Evolutionary conservation across 768 basidiomycete species (phyloP).

Genomic region (Kwoniella europaea): DNA sequence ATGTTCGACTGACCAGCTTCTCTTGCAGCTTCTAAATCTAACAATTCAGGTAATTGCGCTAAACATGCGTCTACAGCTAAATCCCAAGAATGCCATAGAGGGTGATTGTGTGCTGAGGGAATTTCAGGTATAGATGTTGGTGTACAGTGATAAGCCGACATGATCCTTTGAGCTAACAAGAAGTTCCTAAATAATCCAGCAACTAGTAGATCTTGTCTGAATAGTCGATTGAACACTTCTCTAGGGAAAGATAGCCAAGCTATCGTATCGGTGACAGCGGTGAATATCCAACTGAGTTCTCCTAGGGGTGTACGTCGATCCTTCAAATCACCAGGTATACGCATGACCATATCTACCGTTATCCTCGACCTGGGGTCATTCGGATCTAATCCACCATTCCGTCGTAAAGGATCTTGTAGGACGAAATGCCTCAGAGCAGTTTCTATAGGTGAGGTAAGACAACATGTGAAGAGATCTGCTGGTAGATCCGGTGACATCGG

Average conservation of each 20-base stretch:
- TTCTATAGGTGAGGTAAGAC: slow-evolving; percentile 96
- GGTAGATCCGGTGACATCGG: slow-evolving; percentile 96
- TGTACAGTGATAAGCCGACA: slow-evolving; percentile 97
- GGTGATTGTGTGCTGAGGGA: slow-evolving; percentile 94
- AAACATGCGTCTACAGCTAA: slow-evolving; percentile 92
- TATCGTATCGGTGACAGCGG: slow-evolving; percentile 97
- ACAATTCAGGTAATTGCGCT: slow-evolving; percentile 84
- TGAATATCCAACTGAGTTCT: slow-evolving; percentile 99
- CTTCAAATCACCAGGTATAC: slow-evolving; percentile 94
- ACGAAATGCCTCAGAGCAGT: slow-evolving; percentile 89
- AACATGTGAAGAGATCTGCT: slow-evolving; percentile 95
- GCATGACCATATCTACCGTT: slow-evolving; percentile 85
- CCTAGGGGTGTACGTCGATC: slow-evolving; percentile 94
- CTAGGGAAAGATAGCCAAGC: slow-evolving; percentile 97
- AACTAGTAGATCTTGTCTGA: slow-evolving; percentile 92
- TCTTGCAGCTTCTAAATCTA: slow-evolving; percentile 50
- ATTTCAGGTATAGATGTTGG: slow-evolving; percentile 90
- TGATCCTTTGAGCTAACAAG: slow-evolving; percentile 93
- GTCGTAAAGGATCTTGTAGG: slow-evolving; percentile 73
- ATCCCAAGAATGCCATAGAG: slow-evolving; percentile 97
- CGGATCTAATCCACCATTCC: slow-evolving; percentile 75
- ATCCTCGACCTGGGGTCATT: slow-evolving; percentile 60
- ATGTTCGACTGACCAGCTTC: slow-evolving; percentile 31
- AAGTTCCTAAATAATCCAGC: slow-evolving; percentile 97
- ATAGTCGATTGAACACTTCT: slow-evolving; percentile 89